A percentile compares a stretch with the other conserved stretches of the same genome.
These are phyloP conservation scores for Drechslerella coelobrocha DNA, from an alignment of 2,329 filamentous ascomycete genomes.

Conservation along the genomic window DNA sequence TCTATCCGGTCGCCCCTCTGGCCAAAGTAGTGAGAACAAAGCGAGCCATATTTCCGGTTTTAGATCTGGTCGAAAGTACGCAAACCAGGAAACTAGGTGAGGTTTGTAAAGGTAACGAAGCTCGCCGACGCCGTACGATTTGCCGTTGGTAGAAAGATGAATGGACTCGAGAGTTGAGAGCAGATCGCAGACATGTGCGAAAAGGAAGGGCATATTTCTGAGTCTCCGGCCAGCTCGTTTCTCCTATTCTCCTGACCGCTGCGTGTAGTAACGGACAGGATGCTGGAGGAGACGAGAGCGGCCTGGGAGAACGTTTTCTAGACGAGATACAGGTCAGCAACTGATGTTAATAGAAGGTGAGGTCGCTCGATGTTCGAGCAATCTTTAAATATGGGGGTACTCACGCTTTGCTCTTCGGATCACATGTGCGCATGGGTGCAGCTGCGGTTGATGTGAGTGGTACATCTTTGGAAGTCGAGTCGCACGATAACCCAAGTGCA, in stretches of 20 bases:
- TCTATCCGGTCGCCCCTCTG: slow-evolving; percentile 52
- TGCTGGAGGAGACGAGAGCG: not conserved
- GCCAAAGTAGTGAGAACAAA: slow-evolving; percentile 53
- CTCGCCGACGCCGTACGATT: slow-evolving; percentile 16
- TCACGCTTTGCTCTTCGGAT: no score
- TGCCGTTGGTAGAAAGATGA: slow-evolving; percentile 23
- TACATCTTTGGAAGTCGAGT: not conserved
- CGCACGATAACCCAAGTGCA: slow-evolving; percentile 2
- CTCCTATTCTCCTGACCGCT: not conserved
- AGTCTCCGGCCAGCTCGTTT: not conserved
- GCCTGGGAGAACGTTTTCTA: not conserved
- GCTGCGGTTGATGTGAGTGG: not conserved
- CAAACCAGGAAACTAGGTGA: slow-evolving; percentile 52
- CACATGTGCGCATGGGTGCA: not conserved
- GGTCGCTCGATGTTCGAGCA: no score
- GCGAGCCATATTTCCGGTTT: slow-evolving; percentile 46
- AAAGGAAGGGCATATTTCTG: slow-evolving; percentile 51
- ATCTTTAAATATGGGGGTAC: no score
- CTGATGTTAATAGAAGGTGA: not conserved
- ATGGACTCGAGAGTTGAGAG: slow-evolving; percentile 51
- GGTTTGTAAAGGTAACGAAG: slow-evolving; percentile 31
- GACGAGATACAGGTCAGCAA: not conserved
- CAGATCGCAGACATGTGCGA: slow-evolving; percentile 52
- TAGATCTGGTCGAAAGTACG: slow-evolving; percentile 50
- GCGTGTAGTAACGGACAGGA: not conserved